Conservation (phyloP, 164 flowering plant genomes). For the Chimonanthus praecox region DNA sequence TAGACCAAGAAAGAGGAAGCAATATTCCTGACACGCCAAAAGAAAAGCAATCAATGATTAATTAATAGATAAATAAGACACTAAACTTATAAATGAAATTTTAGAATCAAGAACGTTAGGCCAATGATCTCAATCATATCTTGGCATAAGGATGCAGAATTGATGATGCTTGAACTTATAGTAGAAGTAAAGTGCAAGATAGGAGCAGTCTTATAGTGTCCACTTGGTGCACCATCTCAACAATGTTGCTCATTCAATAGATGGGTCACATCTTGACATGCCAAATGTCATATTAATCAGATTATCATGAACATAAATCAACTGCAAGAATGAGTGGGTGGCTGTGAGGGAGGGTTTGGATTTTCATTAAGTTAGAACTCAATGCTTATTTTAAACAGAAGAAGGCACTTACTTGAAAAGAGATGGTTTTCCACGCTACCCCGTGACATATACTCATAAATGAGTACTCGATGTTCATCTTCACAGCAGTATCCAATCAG, state of each 20-base stretch:
- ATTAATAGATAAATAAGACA: background rate
- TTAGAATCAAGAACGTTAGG: background rate
- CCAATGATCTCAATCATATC: background rate
- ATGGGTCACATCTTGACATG: background rate
- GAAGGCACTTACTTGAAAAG: constrained; percentile 58
- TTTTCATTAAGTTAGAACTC: background rate
- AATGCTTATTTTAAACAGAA: background rate
- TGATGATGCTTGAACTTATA: background rate
- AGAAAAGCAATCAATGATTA: background rate
- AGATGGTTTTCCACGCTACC: constrained; percentile 88
- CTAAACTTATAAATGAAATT: background rate
- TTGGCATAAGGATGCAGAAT: background rate
- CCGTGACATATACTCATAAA: constrained; percentile 88
- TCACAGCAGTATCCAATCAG: constrained; percentile 91
- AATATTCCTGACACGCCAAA: constrained; percentile 53
- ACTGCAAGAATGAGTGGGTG: background rate
- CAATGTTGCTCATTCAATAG: background rate
- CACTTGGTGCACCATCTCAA: background rate
- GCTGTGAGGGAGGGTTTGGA: background rate
- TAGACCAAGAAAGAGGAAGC: constrained; percentile 77
- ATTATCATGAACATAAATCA: background rate
- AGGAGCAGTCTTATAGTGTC: background rate
- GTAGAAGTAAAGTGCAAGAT: background rate
- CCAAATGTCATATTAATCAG: background rate
- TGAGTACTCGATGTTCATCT: constrained; percentile 77